Evolutionary conservation across 2,329 filamentous ascomycete species (phyloP).

Genomic region (Fusarium chlamydosporum): DNA sequence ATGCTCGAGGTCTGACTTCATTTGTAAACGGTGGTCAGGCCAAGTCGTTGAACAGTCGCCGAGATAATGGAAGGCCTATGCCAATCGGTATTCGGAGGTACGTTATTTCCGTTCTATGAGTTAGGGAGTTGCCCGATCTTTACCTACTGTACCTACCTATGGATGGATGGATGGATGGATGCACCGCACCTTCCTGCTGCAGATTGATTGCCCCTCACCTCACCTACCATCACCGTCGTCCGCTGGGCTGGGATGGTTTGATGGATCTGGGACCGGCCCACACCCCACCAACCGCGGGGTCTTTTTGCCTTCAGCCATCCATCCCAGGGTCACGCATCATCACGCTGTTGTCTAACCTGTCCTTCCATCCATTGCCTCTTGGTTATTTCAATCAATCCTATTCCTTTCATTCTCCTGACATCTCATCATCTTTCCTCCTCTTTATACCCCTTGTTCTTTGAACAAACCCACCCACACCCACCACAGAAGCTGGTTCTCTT

Average conservation of each 20-base stretch:
- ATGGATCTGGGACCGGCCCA: conserved; percentile 20
- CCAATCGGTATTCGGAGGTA: conserved; percentile 50
- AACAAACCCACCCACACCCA: neutral
- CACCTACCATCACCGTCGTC: conserved; percentile 18
- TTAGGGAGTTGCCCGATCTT: neutral
- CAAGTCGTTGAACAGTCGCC: conserved; percentile 37
- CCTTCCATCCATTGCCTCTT: conserved; percentile 21
- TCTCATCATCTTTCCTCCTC: conserved; percentile 6
- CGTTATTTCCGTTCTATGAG: conserved; percentile 24
- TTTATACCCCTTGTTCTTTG: conserved; percentile 18
- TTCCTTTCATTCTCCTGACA: conserved; percentile 2
- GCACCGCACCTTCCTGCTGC: conserved; percentile 15
- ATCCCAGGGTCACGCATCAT: conserved; percentile 34
- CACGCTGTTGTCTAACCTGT: conserved; percentile 34
- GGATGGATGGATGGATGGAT: neutral
- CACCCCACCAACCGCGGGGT: conserved; percentile 43
- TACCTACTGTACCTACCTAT: neutral
- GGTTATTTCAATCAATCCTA: conserved; percentile 16
- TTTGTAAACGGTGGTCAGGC: conserved; percentile 22
- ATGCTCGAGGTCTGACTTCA: conserved; percentile 29
- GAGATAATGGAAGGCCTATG: conserved; percentile 38
- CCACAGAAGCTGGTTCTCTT: conserved; percentile 9
- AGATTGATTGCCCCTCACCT: conserved; percentile 27
- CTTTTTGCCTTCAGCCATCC: conserved; percentile 7
- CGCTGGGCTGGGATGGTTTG: conserved; percentile 1